Base-by-base conservation (phyloP, 169 alveolate genomes). In the Plasmodium gaboni region DNA sequence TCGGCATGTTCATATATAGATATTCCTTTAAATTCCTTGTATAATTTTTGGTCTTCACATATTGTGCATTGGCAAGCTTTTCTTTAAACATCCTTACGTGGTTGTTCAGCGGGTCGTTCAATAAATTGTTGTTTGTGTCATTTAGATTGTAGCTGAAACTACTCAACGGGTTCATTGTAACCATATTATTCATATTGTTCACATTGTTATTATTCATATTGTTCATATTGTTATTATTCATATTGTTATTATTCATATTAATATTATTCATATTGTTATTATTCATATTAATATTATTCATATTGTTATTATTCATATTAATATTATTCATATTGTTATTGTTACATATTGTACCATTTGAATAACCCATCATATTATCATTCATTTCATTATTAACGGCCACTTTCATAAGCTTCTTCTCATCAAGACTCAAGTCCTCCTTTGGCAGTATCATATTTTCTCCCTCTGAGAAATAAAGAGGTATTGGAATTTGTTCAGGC, bases 401-500 rank as follows among this genome's bases (percentile, higher is more conserved):
- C 1, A 22, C 65, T 70, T 22, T 46, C 46, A 38, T 38, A 38
- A 5, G 9, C 5, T 38, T 38, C 46, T 38, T 38, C 46, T 38
- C 46, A 38, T 38, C 46, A 38, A 5, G 2, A 1, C 46, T 7
- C 46, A 38, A 0, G 46, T 38, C 46, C 10, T 59, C 61, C 13
- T 32, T 59, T 7, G 42, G 13, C 10, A 2, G 9, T 32, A n/a
- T 53, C 8, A 44, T 50, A 19, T 24, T 28, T 22, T 2, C 68
- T 10, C n/a, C 61, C 38, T 24, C 88, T 38, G 88, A 74, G 50
- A 74, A 68, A 32, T 63, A 63, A 46, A 22, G 32, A 9, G 88
- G 88, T 28, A 74, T 74, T 32, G 88, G 88, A 17, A 74, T 74
- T 19, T 74, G 88, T 42, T 74, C 88, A 4, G 88, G 88, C 13